Percentiles rank a stretch among this genome's conserved stretches.
Evolutionary conservation across 2,329 filamentous ascomycete genomes (phyloP).

Genomic region (Lachnellula arida): DNA sequence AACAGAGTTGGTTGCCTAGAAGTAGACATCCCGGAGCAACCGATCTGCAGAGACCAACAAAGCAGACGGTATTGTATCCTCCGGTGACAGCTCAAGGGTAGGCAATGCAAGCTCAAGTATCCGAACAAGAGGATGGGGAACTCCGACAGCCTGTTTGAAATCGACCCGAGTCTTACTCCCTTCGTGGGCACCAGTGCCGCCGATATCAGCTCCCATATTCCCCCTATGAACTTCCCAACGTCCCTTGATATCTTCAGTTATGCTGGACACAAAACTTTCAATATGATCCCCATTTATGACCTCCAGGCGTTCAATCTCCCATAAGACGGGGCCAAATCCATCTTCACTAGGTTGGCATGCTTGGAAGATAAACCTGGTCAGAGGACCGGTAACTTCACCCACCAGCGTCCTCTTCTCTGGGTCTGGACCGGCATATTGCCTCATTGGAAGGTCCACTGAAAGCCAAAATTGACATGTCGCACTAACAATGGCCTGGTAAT

Average conservation of each 20-base stretch:
- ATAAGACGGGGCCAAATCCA: background rate
- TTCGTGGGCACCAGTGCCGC: background rate
- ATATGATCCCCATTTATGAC: slow-evolving; percentile 2
- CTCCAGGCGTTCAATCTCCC: background rate
- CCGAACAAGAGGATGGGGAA: background rate
- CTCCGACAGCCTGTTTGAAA: background rate
- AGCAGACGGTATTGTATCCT: background rate
- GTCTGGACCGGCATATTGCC: slow-evolving; percentile 10
- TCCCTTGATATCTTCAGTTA: slow-evolving; percentile 1
- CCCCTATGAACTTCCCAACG: slow-evolving; percentile 5
- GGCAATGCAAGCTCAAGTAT: slow-evolving; percentile 5
- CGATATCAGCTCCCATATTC: background rate
- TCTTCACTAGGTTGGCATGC: background rate
- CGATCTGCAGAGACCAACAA: background rate
- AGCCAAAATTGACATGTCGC: slow-evolving; percentile 24
- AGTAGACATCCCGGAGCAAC: background rate
- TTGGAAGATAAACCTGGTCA: slow-evolving; percentile 14
- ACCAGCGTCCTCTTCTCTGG: background rate
- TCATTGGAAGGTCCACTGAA: slow-evolving; percentile 15
- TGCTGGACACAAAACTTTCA: slow-evolving; percentile 1
- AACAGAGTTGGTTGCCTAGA: background rate
- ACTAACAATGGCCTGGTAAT: slow-evolving; percentile 17
- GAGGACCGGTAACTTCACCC: slow-evolving; percentile 10
- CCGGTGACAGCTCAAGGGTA: background rate
- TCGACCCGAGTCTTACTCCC: background rate